These are phyloP conservation scores for Stachybotrys elegans DNA, from an alignment of 2,329 filamentous ascomycete species.

Conservation along the genomic window DNA sequence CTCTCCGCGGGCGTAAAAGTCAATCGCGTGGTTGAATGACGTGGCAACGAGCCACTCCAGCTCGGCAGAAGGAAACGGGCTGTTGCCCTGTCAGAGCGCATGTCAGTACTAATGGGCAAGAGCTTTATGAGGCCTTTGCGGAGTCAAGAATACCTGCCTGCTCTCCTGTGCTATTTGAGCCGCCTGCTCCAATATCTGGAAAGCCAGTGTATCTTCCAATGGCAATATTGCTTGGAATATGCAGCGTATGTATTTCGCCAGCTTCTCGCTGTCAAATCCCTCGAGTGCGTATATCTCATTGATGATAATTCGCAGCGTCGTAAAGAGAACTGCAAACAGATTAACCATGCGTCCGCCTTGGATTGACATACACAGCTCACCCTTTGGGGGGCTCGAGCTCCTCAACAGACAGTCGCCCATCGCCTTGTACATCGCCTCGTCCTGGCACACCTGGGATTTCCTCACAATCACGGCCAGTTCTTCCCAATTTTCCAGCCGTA, in stretches of 20 bases:
- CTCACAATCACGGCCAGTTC: slow-evolving; percentile 56
- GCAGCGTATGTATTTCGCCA: slow-evolving; percentile 75
- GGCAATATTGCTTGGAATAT: slow-evolving; percentile 65
- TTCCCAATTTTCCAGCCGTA: slow-evolving; percentile 63
- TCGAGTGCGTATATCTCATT: slow-evolving; percentile 59
- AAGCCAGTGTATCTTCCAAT: slow-evolving; percentile 48
- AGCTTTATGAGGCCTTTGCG: too few relatives aligned
- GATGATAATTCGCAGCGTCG: slow-evolving; percentile 61
- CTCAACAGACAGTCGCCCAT: slow-evolving; percentile 63
- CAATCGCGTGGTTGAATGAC: slow-evolving; percentile 65
- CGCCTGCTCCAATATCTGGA: slow-evolving; percentile 61
- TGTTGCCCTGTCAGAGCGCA: slow-evolving; percentile 23
- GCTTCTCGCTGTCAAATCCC: slow-evolving; percentile 48
- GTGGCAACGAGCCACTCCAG: slow-evolving; percentile 71
- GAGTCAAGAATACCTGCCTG: slow-evolving; percentile 31
- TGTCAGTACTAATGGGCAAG: too few relatives aligned
- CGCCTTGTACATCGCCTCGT: slow-evolving; percentile 47
- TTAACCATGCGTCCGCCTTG: background rate
- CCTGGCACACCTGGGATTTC: slow-evolving; percentile 38
- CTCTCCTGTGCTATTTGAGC: slow-evolving; percentile 46
- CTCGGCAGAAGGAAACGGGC: slow-evolving; percentile 59
- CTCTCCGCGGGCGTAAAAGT: slow-evolving; percentile 54
- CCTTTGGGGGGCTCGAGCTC: slow-evolving; percentile 43
- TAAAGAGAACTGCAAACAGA: slow-evolving; percentile 39
- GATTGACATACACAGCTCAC: slow-evolving; percentile 28